These are phyloP conservation scores for Talaromyces thailandensis DNA, from an alignment of 495 filamentous ascomycete genomes.

Conservation along the genomic window DNA sequence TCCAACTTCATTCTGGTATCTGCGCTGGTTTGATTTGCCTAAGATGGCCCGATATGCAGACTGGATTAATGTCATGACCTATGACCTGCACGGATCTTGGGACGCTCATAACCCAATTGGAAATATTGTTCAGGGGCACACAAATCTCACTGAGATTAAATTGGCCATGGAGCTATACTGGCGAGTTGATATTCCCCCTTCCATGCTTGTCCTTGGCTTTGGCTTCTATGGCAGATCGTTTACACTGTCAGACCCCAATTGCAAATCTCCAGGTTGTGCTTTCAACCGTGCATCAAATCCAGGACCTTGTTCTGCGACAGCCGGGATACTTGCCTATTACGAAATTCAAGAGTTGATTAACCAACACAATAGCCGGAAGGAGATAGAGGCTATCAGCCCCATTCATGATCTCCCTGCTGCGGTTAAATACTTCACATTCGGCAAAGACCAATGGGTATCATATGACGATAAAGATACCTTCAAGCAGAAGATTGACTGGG, in stretches of 20 bases:
- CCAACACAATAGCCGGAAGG: neutral
- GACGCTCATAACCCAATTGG: conserved; percentile 16
- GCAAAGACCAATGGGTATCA: conserved; percentile 36
- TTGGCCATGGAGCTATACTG: conserved; percentile 18
- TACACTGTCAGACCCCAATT: conserved; percentile 10
- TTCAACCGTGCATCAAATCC: conserved; percentile 13
- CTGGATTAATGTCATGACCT: conserved; percentile 51
- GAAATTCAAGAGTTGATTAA: conserved; percentile 23
- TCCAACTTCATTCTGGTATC: conserved; percentile 44
- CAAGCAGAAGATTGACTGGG: conserved; percentile 28
- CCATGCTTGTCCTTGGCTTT: conserved; percentile 26
- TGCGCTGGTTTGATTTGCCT: conserved; percentile 39
- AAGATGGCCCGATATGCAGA: conserved; percentile 26
- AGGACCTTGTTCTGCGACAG: conserved; percentile 22
- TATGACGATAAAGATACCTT: conserved; percentile 36
- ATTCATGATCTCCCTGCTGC: conserved; percentile 17
- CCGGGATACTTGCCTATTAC: conserved; percentile 24
- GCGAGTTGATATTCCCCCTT: conserved; percentile 17
- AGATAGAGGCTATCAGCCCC: neutral
- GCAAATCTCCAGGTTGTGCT: conserved; percentile 11
- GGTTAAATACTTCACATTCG: conserved; percentile 30
- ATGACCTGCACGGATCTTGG: conserved; percentile 35
- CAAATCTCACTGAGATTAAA: conserved; percentile 23
- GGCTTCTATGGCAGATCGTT: conserved; percentile 28
- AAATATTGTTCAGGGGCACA: conserved; percentile 10